These are phyloP conservation scores for Tetramitus jugosus DNA, from an alignment of 208 protist genomes.

Conservation along the genomic window DNA sequence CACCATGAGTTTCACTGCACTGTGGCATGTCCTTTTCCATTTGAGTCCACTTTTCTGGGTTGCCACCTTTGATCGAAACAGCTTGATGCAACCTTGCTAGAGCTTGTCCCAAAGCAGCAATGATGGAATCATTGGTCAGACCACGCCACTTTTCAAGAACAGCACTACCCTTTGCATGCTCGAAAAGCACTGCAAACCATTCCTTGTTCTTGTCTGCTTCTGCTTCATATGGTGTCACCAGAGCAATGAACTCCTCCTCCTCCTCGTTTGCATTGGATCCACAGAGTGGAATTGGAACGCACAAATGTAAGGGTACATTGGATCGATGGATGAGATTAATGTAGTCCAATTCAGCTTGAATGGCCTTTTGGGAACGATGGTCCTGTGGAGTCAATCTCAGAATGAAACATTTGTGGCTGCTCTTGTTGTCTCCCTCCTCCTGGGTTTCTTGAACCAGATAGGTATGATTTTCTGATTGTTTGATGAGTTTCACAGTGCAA, in stretches of 20 bases:
- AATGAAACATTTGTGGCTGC: too few species aligned
- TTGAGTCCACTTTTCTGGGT: background rate
- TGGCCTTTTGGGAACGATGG: background rate
- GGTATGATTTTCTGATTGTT: too few species aligned
- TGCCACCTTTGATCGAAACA: background rate
- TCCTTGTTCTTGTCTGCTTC: too few species aligned
- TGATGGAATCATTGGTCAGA: background rate
- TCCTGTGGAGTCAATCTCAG: background rate
- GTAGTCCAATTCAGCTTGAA: constrained; percentile 18
- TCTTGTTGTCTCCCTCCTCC: too few species aligned
- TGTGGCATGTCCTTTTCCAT: background rate
- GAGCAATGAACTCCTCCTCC: background rate
- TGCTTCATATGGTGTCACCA: background rate
- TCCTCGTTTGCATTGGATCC: too few species aligned
- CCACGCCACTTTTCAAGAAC: background rate
- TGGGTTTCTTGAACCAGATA: too few species aligned
- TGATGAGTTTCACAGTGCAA: too few species aligned
- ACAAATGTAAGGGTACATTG: background rate
- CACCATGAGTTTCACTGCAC: background rate
- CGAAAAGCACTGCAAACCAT: constrained; percentile 1
- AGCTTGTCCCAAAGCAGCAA: background rate
- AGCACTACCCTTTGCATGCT: background rate
- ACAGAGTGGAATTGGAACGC: background rate
- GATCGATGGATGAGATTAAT: background rate
- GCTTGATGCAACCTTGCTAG: background rate